Evolutionary conservation across 2,329 filamentous ascomycete genomes (phyloP).

Genomic region (Pseudofabraea citricarpa): DNA sequence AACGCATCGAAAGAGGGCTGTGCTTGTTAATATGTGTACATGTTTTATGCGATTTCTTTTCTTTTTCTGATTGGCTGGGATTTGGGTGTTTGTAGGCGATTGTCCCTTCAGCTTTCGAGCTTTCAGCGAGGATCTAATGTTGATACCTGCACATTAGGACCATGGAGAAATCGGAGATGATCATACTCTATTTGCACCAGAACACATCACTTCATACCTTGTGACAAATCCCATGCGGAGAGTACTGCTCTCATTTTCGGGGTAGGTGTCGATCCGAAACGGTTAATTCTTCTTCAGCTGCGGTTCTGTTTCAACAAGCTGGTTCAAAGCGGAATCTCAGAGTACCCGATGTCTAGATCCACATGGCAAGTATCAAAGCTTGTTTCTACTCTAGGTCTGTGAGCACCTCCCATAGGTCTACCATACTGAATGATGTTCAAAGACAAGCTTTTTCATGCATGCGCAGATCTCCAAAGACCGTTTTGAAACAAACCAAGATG

Average conservation of each 20-base stretch:
- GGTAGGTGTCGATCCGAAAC: no score
- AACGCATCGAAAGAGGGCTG: slow-evolving; percentile 84
- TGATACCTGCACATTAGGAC: slow-evolving; percentile 17
- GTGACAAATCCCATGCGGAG: background rate
- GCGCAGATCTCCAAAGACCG: slow-evolving; percentile 3
- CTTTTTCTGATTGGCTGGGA: slow-evolving; percentile 12
- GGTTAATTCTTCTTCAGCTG: no score
- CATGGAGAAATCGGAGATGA: slow-evolving; percentile 4
- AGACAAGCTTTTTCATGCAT: slow-evolving; percentile 9
- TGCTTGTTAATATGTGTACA: slow-evolving; percentile 59
- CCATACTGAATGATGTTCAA: slow-evolving; percentile 1
- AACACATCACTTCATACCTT: background rate
- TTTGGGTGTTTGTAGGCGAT: slow-evolving; percentile 16
- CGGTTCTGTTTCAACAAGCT: no score
- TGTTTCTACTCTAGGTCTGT: background rate
- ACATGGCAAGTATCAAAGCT: background rate
- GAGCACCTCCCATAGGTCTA: background rate
- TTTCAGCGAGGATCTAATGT: slow-evolving; percentile 14
- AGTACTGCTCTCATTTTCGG: background rate
- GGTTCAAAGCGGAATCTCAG: no score
- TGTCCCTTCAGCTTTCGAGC: slow-evolving; percentile 14
- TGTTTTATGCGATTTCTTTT: slow-evolving; percentile 10
- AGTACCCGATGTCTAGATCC: background rate
- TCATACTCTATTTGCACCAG: background rate
- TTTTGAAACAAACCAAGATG: slow-evolving; percentile 7